phyloP scores from a whole-genome alignment of 2,329 filamentous ascomycete genomes.

The Dothidotthia symphoricarpi region DNA sequence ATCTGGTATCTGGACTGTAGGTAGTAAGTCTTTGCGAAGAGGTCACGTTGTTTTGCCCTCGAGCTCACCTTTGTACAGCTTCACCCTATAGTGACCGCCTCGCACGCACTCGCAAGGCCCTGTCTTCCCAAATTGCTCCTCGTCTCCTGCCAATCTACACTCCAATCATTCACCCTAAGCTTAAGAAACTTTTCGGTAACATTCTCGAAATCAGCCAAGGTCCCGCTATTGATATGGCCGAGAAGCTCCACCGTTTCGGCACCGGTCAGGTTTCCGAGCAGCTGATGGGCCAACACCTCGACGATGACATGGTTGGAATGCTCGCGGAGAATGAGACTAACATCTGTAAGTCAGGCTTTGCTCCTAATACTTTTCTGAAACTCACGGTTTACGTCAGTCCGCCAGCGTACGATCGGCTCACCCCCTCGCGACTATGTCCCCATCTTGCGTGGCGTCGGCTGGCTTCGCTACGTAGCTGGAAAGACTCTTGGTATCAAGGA shows the following conservation, averaged over 20 bases:
- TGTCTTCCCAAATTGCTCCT: conserved; percentile 13
- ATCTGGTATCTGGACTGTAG: conserved; percentile 1
- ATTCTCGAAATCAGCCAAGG: conserved; percentile 13
- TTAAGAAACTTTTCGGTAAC: conserved; percentile 13
- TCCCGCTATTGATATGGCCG: conserved; percentile 13
- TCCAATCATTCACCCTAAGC: conserved; percentile 16
- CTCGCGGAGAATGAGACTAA: conserved; percentile 16
- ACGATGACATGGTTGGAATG: conserved; percentile 14
- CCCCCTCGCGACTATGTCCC: conserved; percentile 15
- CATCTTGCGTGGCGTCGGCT: conserved; percentile 5
- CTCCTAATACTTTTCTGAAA: too few relatives aligned
- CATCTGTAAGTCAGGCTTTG: conserved; percentile 15
- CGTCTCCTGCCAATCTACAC: conserved; percentile 14
- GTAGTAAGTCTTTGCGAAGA: neutral
- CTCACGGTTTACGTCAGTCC: too few relatives aligned
- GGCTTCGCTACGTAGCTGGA: conserved; percentile 9
- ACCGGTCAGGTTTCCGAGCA: conserved; percentile 15
- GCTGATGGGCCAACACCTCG: conserved; percentile 11
- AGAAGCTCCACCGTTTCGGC: conserved; percentile 14
- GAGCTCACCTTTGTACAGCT: too few relatives aligned
- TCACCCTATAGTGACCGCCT: conserved; percentile 15
- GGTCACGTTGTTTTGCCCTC: too few relatives aligned
- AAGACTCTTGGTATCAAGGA: conserved; percentile 10
- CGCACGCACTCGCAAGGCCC: conserved; percentile 13
- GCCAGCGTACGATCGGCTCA: conserved; percentile 14